Conservation (phyloP, 2,329 filamentous ascomycete species). For the Alternaria longipes region DNA sequence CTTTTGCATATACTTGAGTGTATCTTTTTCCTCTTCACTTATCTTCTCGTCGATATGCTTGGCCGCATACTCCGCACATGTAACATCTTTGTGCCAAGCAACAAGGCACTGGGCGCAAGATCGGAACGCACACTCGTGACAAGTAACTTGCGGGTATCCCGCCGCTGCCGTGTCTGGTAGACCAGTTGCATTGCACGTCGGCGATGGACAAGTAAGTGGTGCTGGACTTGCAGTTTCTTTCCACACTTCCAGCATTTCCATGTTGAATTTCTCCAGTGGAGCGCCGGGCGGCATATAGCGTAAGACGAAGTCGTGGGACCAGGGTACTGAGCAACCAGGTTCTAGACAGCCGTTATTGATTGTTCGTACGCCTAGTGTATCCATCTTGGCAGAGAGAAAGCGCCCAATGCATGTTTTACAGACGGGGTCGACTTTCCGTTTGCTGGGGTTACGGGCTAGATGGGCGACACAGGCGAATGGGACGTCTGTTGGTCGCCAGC, state of each 20-base stretch:
- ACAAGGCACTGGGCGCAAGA: constrained; percentile 34
- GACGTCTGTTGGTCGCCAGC: constrained; percentile 9
- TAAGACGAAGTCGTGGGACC: constrained; percentile 30
- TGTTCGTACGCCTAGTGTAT: constrained; percentile 31
- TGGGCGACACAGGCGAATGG: constrained; percentile 35
- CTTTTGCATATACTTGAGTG: constrained; percentile 33
- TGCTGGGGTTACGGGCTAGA: constrained; percentile 30
- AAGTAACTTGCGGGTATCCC: constrained; percentile 40
- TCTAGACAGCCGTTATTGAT: constrained; percentile 35
- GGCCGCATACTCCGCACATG: constrained; percentile 35
- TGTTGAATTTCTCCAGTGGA: constrained; percentile 35
- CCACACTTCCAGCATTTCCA: constrained; percentile 37
- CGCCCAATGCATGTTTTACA: constrained; percentile 40
- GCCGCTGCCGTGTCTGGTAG: constrained; percentile 25
- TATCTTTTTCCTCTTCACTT: constrained; percentile 32
- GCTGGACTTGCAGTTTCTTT: constrained; percentile 16
- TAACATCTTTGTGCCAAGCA: constrained; percentile 36
- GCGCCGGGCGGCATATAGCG: constrained; percentile 28
- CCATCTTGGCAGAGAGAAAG: constrained; percentile 32
- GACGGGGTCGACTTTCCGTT: constrained; percentile 34
- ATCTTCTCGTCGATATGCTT: constrained; percentile 30
- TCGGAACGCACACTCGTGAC: constrained; percentile 28
- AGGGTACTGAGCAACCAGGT: constrained; percentile 30
- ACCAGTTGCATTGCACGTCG: constrained; percentile 24
- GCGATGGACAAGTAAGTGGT: constrained; percentile 27